Percentiles rank a stretch among this genome's conserved stretches.
These are phyloP conservation scores for Claviceps capensis DNA, from an alignment of 2,329 filamentous ascomycete species.

Conservation along the genomic window DNA sequence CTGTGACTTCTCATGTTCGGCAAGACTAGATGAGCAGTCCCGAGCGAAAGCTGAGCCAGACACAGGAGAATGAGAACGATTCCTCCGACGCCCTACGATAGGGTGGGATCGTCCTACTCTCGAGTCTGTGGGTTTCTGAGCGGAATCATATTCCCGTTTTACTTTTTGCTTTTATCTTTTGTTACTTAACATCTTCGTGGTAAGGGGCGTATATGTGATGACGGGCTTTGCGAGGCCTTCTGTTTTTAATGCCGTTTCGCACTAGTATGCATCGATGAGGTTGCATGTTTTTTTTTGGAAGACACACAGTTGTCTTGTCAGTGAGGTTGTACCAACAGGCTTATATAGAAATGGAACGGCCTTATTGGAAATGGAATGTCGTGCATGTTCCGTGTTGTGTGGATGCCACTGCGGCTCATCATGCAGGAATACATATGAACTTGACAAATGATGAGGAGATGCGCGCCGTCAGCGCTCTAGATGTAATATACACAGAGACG, in stretches of 20 bases:
- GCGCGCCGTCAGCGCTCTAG: too few relatives aligned
- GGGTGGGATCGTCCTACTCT: too few relatives aligned
- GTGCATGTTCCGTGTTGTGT: not conserved
- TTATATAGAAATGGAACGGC: not conserved
- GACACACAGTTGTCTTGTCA: not conserved
- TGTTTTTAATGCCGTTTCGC: not conserved
- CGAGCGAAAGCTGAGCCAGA: too few relatives aligned
- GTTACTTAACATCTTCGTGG: not conserved
- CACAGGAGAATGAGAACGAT: too few relatives aligned
- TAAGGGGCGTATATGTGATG: slow-evolving; percentile 4
- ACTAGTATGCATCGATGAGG: not conserved
- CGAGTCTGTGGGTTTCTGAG: not conserved
- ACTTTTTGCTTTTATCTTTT: not conserved
- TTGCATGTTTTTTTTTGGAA: not conserved
- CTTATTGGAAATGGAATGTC: not conserved
- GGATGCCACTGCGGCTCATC: too few relatives aligned
- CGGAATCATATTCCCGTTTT: not conserved
- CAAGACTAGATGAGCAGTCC: too few relatives aligned
- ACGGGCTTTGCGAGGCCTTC: not conserved
- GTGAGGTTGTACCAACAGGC: slow-evolving; percentile 3
- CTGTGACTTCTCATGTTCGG: too few relatives aligned
- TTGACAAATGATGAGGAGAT: too few relatives aligned
- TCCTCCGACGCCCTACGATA: too few relatives aligned
- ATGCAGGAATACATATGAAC: too few relatives aligned
- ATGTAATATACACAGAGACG: too few relatives aligned